A percentile compares a stretch with the other conserved stretches of the same genome.
Conservation (phyloP, 768 basidiomycete genomes). For the Pholiota conissans region DNA sequence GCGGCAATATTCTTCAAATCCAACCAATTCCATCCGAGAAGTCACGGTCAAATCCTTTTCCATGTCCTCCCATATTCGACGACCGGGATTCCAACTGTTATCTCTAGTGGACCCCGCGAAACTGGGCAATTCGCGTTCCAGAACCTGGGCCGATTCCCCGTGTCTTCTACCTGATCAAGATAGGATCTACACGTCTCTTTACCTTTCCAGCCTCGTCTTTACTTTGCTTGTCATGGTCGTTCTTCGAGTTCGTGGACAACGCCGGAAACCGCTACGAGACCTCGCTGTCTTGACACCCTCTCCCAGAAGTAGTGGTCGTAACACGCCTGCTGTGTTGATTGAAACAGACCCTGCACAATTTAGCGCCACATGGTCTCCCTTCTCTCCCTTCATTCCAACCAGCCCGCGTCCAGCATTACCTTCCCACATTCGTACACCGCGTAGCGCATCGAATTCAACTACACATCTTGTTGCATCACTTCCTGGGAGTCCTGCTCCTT, state of each 20-base stretch:
- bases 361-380: slow-evolving; percentile 41
- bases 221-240: slow-evolving; percentile 49
- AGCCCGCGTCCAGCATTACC: slow-evolving; percentile 43
- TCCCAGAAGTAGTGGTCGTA: slow-evolving; percentile 25
- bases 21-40: slow-evolving; percentile 52
- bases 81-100: slow-evolving; percentile 85
- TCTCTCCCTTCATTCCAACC: slow-evolving; percentile 28
- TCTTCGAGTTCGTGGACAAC: slow-evolving; percentile 38
- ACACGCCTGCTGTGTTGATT: slow-evolving; percentile 19
- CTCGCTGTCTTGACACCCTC: slow-evolving; percentile 27
- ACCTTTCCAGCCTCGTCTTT: slow-evolving; percentile 62
- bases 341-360: slow-evolving; percentile 33
- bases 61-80: slow-evolving; percentile 65
- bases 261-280: slow-evolving; percentile 23
- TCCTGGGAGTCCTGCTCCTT: slow-evolving; percentile 37
- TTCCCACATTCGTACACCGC: slow-evolving; percentile 39
- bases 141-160: slow-evolving; percentile 59
- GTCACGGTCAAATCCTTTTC: slow-evolving; percentile 90
- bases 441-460: slow-evolving; percentile 30
- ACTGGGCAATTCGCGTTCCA: slow-evolving; percentile 29
- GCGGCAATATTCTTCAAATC: slow-evolving; percentile 23
- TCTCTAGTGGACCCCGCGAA: slow-evolving; percentile 48
- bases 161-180: slow-evolving; percentile 81
- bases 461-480: slow-evolving; percentile 37
- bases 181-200: slow-evolving; percentile 58